Evolutionary conservation across 129 eudicot species (phyloP), one percentile per base, ranked within the genome.

Genomic region (Glebionis coronaria): DNA sequence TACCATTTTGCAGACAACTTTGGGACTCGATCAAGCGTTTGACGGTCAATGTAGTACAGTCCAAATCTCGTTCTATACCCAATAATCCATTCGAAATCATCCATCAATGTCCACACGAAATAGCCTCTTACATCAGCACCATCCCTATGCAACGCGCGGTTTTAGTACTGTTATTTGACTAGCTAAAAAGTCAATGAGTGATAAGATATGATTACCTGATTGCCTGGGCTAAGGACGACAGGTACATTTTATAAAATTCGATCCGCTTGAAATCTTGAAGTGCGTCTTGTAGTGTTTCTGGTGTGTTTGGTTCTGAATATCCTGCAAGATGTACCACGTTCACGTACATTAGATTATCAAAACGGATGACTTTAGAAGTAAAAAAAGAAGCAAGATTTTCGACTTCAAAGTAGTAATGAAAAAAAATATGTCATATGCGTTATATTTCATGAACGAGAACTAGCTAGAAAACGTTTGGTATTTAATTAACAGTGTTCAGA

Each of bases 51-150:
- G 68, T 81, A 73, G 79, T 93, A 81, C 5, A 93, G 47, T 20
- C 99, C 97, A 0, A 80, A 87, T 58, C 60, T 82, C 8, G 20
- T 5, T 27, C 2, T 25, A 23, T 84, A 93, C 3, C 99, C 99
- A 16, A 66, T 23, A 19, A 57, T 20, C 99, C 97, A 89, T 77
- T 93, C 99, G 47, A 82, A 89, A 77, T 84, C 79, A 63, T 93
- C 97, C 88, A 93, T 84, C 68, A 93, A 79, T 20, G 85, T 82
- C 99, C 99, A 88, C 68, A 82, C 65, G 35, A 89, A 88, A 70
- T 93, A 93, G 46, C 99, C 97, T 21, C 83, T 81, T 13, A 93
- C 95, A 65, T 93, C 85, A 11, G 93, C 97, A 12, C 95, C 99
- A 28, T 86, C 79, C 82, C 97, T 88, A 67, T 64, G 7, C 46